These are phyloP conservation scores for Emergomyces africanus DNA, from an alignment of 2,329 filamentous ascomycete species.

Conservation along the genomic window DNA sequence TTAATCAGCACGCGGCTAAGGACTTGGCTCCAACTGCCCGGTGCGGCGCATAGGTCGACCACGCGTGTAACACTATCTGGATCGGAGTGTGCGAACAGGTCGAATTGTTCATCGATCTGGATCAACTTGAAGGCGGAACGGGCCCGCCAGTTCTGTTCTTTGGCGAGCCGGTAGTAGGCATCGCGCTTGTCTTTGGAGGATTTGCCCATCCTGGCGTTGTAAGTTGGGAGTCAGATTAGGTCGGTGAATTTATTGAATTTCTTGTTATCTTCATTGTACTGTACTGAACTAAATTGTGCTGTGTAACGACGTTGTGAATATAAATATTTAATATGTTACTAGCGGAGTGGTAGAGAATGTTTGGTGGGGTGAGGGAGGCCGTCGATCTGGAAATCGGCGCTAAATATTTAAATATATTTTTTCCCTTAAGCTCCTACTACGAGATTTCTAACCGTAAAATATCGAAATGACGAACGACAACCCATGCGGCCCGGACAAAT, in stretches of 20 bases:
- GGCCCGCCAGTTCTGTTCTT: conserved; percentile 97
- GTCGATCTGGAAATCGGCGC: background rate
- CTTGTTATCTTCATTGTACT: background rate
- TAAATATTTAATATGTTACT: too few species aligned
- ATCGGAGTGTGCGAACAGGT: conserved; percentile 58
- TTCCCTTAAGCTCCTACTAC: background rate
- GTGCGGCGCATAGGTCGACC: conserved; percentile 89
- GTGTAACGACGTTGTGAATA: background rate
- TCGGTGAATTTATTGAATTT: background rate
- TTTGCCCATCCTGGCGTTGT: conserved; percentile 57
- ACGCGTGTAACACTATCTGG: conserved; percentile 70
- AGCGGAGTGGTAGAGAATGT: background rate
- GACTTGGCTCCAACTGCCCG: conserved; percentile 95
- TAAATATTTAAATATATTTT: background rate
- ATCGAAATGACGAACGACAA: background rate
- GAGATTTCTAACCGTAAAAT: background rate
- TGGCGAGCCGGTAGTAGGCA: conserved; percentile 92
- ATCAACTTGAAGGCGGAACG: conserved; percentile 94
- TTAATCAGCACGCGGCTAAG: conserved; percentile 87
- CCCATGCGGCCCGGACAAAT: background rate
- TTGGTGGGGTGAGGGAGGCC: background rate
- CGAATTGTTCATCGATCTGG: conserved; percentile 92
- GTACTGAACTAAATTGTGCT: background rate
- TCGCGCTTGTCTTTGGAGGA: conserved; percentile 98
- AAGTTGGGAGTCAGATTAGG: background rate